These are phyloP conservation scores for Delonix regia DNA, from an alignment of 306 rosid genomes.

Conservation along the genomic window DNA sequence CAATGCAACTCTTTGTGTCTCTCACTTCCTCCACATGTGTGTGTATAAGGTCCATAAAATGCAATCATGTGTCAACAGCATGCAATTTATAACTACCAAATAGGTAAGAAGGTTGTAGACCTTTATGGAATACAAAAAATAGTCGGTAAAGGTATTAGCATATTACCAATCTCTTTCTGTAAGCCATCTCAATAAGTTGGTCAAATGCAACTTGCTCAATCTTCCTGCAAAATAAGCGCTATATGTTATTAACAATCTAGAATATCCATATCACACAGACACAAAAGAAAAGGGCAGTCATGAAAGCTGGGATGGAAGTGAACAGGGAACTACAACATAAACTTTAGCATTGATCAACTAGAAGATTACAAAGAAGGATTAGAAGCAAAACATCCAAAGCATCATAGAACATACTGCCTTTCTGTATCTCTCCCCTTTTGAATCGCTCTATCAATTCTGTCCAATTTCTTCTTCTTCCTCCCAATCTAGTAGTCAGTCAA, in stretches of 20 bases:
- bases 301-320: neutral
- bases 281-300: neutral
- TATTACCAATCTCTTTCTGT: constrained; percentile 77
- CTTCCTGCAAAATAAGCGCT: constrained; percentile 60
- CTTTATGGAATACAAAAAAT: constrained; percentile 20
- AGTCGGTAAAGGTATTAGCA: constrained; percentile 30
- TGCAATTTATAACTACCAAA: constrained; percentile 12
- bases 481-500: constrained; percentile 55
- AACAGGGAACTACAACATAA: constrained; percentile 16
- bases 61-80: constrained; percentile 14
- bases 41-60: neutral
- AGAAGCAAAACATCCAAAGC: constrained; percentile 32
- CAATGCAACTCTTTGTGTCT: neutral
- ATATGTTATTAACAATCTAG: constrained; percentile 29
- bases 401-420: constrained; percentile 53
- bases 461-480: constrained; percentile 67
- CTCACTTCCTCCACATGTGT: neutral
- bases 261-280: constrained; percentile 14
- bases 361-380: constrained; percentile 21
- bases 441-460: constrained; percentile 58
- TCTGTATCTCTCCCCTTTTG: constrained; percentile 65
- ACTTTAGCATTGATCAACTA: constrained; percentile 17
- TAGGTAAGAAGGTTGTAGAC: constrained; percentile 1
- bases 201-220: constrained; percentile 82
- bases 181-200: constrained; percentile 80